Evolutionary conservation across 1,139 yeast genomes (phyloP).

Genomic region (Taiozyma sp.): DNA sequence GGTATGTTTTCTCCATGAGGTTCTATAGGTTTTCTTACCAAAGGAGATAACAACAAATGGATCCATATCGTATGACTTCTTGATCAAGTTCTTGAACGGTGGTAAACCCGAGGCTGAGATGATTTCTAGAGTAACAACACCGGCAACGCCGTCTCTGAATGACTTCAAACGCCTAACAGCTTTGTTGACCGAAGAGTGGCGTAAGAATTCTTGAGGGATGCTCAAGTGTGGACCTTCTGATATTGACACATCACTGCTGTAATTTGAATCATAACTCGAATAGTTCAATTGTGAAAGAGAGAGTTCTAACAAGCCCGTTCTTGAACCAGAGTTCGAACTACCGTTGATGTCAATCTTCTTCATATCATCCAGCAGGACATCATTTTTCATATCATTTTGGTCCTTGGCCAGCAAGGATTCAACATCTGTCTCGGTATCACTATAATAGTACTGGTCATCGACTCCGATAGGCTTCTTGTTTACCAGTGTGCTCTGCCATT

Average conservation of each 20-base stretch:
- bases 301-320: background rate
- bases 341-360: background rate
- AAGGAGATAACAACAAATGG: slow-evolving; percentile 92
- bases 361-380: background rate
- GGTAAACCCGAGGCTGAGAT: slow-evolving; percentile 71
- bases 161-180: background rate
- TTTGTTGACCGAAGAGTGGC: background rate
- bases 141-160: slow-evolving; percentile 33
- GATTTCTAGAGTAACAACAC: slow-evolving; percentile 75
- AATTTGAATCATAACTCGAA: slow-evolving; percentile 7
- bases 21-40: slow-evolving; percentile 83
- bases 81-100: slow-evolving; percentile 52
- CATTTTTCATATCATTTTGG: slow-evolving; percentile 5
- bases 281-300: background rate
- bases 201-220: background rate
- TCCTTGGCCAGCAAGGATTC: slow-evolving; percentile 17
- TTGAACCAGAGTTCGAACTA: background rate
- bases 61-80: slow-evolving; percentile 90
- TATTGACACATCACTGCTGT: slow-evolving; percentile 10
- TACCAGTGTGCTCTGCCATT: slow-evolving; percentile 18
- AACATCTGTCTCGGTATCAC: slow-evolving; percentile 28
- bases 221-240: slow-evolving; percentile 1
- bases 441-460: slow-evolving; percentile 30
- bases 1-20: slow-evolving; percentile 82
- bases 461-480: slow-evolving; percentile 11